phyloP scores from a whole-genome alignment of 495 filamentous ascomycete species.

The Penicillium goetzii region DNA sequence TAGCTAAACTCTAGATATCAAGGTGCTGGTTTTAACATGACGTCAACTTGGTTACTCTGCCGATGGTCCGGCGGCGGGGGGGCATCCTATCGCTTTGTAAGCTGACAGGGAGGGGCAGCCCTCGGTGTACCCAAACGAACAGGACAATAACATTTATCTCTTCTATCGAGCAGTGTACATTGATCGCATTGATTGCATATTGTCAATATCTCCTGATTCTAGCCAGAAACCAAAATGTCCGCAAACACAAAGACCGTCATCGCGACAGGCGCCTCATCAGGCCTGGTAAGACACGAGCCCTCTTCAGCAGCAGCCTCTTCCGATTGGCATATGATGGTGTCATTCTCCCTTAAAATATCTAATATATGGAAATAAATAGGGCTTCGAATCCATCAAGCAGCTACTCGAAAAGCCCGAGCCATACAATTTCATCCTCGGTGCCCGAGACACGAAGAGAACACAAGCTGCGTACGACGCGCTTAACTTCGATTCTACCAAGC shows the following conservation, averaged over 20 bases:
- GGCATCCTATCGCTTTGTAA: slow-evolving; percentile 7
- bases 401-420: slow-evolving; percentile 30
- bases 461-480: slow-evolving; percentile 29
- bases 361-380: slow-evolving; percentile 21
- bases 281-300: slow-evolving; percentile 25
- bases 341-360: background rate
- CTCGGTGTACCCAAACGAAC: background rate
- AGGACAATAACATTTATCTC: background rate
- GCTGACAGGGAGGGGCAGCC: slow-evolving; percentile 5
- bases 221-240: background rate
- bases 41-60: background rate
- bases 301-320: background rate
- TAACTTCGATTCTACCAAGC: slow-evolving; percentile 27
- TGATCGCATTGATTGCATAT: background rate
- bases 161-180: background rate
- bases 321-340: background rate
- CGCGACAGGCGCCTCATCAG: slow-evolving; percentile 36
- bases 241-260: slow-evolving; percentile 26
- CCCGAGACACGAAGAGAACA: slow-evolving; percentile 26
- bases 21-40: background rate
- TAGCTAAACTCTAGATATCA: background rate
- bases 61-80: too few species aligned
- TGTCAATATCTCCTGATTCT: background rate
- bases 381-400: slow-evolving; percentile 38
- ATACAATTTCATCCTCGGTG: slow-evolving; percentile 37